Conservation (phyloP, 129 eudicot genomes). For the Gnaphalium uliginosum region DNA sequence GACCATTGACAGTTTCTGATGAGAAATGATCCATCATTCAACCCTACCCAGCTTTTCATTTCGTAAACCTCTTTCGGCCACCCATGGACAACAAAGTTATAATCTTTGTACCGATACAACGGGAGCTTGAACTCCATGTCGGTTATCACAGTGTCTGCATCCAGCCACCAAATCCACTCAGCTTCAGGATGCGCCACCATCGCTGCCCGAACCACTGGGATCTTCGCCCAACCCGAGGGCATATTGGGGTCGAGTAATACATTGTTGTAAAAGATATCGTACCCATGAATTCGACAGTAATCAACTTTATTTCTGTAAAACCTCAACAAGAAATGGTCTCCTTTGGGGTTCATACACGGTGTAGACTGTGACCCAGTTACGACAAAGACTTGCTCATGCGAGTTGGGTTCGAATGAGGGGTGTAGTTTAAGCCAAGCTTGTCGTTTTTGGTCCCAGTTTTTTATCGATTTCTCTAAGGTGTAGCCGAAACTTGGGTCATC, state of each 20-base stretch:
- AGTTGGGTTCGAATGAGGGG: neutral
- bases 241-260: neutral
- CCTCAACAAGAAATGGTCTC: neutral
- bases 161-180: neutral
- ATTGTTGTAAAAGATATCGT: neutral
- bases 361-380: neutral
- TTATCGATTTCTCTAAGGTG: neutral
- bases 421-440: neutral
- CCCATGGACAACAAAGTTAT: neutral
- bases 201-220: neutral
- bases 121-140: neutral
- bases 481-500: neutral
- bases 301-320: neutral
- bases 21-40: neutral
- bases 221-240: neutral
- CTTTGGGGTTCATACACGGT: neutral
- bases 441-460: neutral
- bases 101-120: neutral
- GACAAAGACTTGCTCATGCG: neutral
- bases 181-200: conserved; percentile 2
- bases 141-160: neutral
- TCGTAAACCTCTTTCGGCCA: neutral
- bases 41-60: neutral
- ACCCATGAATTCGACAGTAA: conserved; percentile 4
- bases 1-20: conserved; percentile 2